Percentiles rank a stretch among this genome's conserved stretches.
phyloP scores from a whole-genome alignment of 345 rosid species.

The Pistacia atlantica region DNA sequence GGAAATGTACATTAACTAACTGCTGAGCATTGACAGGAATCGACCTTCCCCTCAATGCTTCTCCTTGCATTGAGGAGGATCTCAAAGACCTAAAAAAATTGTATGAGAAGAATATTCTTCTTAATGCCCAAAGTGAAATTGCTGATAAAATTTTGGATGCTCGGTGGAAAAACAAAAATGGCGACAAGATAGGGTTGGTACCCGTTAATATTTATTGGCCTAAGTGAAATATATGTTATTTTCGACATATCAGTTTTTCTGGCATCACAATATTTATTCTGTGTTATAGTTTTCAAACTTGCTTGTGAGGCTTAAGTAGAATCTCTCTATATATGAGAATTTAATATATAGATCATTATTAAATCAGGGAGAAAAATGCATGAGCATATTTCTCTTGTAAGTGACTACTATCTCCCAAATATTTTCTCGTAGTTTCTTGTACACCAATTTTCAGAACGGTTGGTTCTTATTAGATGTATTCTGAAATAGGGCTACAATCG shows the following conservation, averaged over 20 bases:
- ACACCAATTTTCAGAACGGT: neutral
- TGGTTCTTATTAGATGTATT: neutral
- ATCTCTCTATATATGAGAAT: neutral
- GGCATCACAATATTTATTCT: neutral
- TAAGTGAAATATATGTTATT: neutral
- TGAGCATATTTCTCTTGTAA: neutral
- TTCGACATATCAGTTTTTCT: neutral
- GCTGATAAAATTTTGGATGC: constrained; percentile 81
- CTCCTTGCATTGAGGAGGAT: constrained; percentile 91
- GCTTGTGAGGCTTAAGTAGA: neutral
- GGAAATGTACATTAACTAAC: constrained; percentile 18
- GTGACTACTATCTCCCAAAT: neutral
- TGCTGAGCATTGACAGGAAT: constrained; percentile 53
- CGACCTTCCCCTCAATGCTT: constrained; percentile 77
- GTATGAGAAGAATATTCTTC: constrained; percentile 91
- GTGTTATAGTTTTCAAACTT: neutral
- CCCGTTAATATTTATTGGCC: constrained; percentile 6
- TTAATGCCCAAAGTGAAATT: constrained; percentile 91
- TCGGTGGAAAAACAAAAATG: constrained; percentile 88
- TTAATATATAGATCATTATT: neutral
- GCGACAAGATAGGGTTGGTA: constrained; percentile 84
- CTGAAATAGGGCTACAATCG: neutral
- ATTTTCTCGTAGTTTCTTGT: constrained; percentile 3
- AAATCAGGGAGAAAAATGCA: neutral
- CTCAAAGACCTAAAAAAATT: constrained; percentile 75